Evolutionary conservation across 805 yeast species (phyloP), one percentile per base, ranked within the genome.

Genomic region (Pichia californica): DNA sequence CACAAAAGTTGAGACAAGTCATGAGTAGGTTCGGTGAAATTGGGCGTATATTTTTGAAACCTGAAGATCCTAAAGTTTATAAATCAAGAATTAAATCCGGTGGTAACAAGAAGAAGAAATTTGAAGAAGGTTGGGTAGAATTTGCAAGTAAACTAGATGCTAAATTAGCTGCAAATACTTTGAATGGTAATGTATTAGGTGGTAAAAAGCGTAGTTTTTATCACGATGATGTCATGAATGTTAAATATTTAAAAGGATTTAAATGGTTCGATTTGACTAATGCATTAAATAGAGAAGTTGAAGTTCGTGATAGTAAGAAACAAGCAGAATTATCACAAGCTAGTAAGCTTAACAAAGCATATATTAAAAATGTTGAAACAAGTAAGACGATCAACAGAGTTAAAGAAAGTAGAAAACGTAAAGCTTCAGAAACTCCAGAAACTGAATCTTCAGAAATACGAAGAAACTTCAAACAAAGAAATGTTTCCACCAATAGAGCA

Each of bases 61-160:
- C 95, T 14, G 99, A 93, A 61, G 85, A 83, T 50, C 73, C 79
- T 9, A 68, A 74, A 25, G 71, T 71, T 8, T 71, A 88, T 55
- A 77, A 76, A 40, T 71, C 73, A 39, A 70, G 99, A 54, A 79
- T 86, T 18, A 84, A 83, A 55, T 74, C 77, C 49, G 98, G 98
- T 13, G 98, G 99, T 19, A 93, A 91, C 62, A 88, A 88, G 62
- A 89, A 89, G 64, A 74, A 74, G 58, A 83, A 76, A 66, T 93
- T 77, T 58, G 86, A 83, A 25, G 99, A 91, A 68, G 99, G 99
- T 13, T 93, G 99, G 99, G 93, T 85, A 7, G 99, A 93, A 64
- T 93, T 86, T 62, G 67, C 74, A 21, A 77, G 78, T 56, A 93
- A 93, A 59, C 76, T 74, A 53, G 86, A 88, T 55, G 99, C 98